Percentiles rank a stretch among this genome's conserved stretches.
These are phyloP conservation scores for Tinospora cordifolia DNA, from an alignment of 164 flowering plant species.

Conservation along the genomic window DNA sequence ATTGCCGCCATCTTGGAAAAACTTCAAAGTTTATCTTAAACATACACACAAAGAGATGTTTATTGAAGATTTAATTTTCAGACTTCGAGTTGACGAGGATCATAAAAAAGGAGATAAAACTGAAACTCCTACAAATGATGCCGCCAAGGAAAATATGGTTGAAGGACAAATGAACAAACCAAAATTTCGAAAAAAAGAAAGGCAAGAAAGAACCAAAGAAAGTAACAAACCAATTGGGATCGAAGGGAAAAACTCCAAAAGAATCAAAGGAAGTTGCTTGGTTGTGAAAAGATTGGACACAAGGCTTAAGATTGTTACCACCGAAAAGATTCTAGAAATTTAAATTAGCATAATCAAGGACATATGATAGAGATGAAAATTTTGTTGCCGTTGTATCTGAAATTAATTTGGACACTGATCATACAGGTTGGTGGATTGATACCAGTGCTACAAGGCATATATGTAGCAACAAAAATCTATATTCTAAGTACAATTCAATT, in stretches of 20 bases:
- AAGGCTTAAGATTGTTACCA: background rate
- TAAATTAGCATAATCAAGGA: background rate
- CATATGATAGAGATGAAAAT: background rate
- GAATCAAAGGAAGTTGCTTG: background rate
- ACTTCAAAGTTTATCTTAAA: no score
- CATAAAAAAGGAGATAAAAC: background rate
- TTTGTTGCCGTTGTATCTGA: background rate
- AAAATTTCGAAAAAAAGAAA: no score
- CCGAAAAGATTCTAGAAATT: background rate
- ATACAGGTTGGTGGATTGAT: background rate
- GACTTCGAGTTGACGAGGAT: background rate
- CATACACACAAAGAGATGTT: background rate
- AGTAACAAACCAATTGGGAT: no score
- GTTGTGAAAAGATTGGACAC: background rate
- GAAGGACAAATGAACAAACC: background rate
- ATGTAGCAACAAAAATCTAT: background rate
- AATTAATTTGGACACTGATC: background rate
- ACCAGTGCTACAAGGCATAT: background rate
- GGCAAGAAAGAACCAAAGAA: no score
- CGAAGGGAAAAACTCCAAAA: background rate
- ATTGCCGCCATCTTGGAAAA: background rate
- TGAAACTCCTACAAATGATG: background rate
- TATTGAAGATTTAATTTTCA: slow-evolving; percentile 1
- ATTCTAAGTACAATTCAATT: background rate
- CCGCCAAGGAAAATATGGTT: no score